Evolutionary conservation across 2,329 filamentous ascomycete genomes (phyloP).

Genomic region (Taxawa tesnikishii): DNA sequence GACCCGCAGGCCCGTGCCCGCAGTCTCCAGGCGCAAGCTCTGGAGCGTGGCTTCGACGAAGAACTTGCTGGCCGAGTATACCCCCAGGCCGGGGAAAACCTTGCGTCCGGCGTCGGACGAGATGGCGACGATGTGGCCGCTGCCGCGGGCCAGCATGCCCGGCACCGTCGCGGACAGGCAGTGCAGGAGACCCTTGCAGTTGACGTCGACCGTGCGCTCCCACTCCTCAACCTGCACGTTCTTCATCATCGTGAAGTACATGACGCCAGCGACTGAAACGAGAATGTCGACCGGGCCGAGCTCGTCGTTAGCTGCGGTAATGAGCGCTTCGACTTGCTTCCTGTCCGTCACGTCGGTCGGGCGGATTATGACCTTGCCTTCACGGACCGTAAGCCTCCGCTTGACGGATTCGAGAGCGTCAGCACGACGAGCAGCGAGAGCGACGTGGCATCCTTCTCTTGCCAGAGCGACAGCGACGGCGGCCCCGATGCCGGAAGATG

Average conservation of each 20-base stretch:
- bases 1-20: constrained; percentile 58
- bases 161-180: constrained; percentile 59
- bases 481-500: constrained; percentile 68
- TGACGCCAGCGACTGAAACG: constrained; percentile 70
- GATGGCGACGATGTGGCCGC: constrained; percentile 66
- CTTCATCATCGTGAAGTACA: constrained; percentile 84
- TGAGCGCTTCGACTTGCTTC: constrained; percentile 52
- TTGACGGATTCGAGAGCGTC: constrained; percentile 59
- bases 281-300: constrained; percentile 67
- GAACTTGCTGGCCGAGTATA: constrained; percentile 76
- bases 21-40: constrained; percentile 61
- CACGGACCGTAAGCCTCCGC: constrained; percentile 42
- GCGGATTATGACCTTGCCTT: constrained; percentile 54
- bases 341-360: constrained; percentile 62
- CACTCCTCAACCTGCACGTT: constrained; percentile 63
- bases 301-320: constrained; percentile 44
- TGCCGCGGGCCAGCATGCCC: constrained; percentile 55
- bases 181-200: constrained; percentile 73
- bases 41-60: constrained; percentile 78
- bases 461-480: constrained; percentile 59
- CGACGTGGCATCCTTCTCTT: constrained; percentile 58
- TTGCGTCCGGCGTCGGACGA: constrained; percentile 74
- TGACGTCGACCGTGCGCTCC: constrained; percentile 73
- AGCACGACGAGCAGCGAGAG: constrained; percentile 57
- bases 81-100: constrained; percentile 68